phyloP scores from a whole-genome alignment of 2,329 filamentous ascomycete genomes.

The Fusarium foetens region DNA sequence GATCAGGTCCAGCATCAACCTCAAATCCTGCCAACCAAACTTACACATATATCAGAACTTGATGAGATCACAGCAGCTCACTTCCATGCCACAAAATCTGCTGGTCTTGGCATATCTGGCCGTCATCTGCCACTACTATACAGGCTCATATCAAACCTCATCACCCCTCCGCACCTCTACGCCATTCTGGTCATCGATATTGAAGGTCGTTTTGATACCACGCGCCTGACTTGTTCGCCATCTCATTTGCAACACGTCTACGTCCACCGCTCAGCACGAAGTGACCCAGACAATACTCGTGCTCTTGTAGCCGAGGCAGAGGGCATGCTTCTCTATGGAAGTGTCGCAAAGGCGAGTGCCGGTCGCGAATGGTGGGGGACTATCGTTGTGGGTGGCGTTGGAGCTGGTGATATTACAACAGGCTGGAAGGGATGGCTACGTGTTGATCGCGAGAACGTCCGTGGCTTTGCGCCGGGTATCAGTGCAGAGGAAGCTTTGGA shows the following conservation, averaged over 20 bases:
- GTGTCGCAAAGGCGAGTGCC: constrained; percentile 52
- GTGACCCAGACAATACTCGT: constrained; percentile 44
- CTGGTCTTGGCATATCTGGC: constrained; percentile 62
- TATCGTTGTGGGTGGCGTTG: constrained; percentile 59
- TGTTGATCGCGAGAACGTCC: constrained; percentile 57
- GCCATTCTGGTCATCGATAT: constrained; percentile 66
- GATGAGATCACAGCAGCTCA: constrained; percentile 59
- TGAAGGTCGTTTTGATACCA: constrained; percentile 65
- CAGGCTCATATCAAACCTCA: constrained; percentile 61
- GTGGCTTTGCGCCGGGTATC: constrained; percentile 52
- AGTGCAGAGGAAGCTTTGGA: constrained; percentile 59
- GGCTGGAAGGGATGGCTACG: constrained; percentile 63
- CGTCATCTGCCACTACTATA: constrained; percentile 66
- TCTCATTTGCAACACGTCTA: constrained; percentile 62
- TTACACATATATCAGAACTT: constrained; percentile 57
- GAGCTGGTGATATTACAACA: constrained; percentile 48
- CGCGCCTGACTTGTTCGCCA: constrained; percentile 53
- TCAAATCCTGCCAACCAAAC: constrained; percentile 41
- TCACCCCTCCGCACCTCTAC: constrained; percentile 59
- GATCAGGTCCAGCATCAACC: constrained; percentile 30
- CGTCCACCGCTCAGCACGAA: constrained; percentile 55
- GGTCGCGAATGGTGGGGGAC: constrained; percentile 68
- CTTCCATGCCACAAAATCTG: constrained; percentile 59
- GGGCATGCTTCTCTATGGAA: constrained; percentile 62
- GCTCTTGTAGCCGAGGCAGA: constrained; percentile 55